Conservation (phyloP, 371 early-diverging fungal genomes). For the Umbelopsis sp. region DNA sequence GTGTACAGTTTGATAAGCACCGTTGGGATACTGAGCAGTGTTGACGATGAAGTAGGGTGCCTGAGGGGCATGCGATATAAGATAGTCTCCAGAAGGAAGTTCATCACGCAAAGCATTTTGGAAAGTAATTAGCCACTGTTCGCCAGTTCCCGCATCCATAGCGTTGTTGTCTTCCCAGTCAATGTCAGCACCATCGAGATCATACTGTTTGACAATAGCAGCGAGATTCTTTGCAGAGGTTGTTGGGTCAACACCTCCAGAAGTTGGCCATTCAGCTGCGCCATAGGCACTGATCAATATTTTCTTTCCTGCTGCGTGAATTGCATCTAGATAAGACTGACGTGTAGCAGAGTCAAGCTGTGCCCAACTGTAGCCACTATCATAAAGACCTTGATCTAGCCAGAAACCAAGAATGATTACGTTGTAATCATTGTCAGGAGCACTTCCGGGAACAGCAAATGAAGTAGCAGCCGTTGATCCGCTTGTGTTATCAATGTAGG, state of each 20-base stretch:
- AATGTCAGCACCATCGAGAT: conserved; percentile 21
- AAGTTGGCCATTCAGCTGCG: conserved; percentile 27
- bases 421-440: conserved; percentile 18
- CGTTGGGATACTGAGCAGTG: conserved; percentile 24
- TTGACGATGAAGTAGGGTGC: conserved; percentile 28
- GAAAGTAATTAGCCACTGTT: conserved; percentile 29
- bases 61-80: conserved; percentile 29
- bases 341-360: conserved; percentile 19
- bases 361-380: conserved; percentile 20
- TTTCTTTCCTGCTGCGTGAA: conserved; percentile 20
- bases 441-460: conserved; percentile 20
- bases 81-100: conserved; percentile 29
- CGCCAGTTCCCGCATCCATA: conserved; percentile 26
- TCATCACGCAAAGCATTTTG: conserved; percentile 34
- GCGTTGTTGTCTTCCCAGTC: conserved; percentile 28
- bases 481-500: conserved; percentile 23
- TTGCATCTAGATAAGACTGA: conserved; percentile 2
- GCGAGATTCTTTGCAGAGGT: conserved; percentile 26
- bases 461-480: conserved; percentile 15
- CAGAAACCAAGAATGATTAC: conserved; percentile 22
- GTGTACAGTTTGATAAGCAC: conserved; percentile 25
- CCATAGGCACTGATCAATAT: conserved; percentile 24
- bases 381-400: conserved; percentile 12
- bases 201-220: conserved; percentile 22
- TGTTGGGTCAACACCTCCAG: conserved; percentile 20